A percentile compares a stretch with the other conserved stretches of the same genome.
Evolutionary conservation across 129 eudicot species (phyloP).

Genomic region (Flaveria ramosissima): DNA sequence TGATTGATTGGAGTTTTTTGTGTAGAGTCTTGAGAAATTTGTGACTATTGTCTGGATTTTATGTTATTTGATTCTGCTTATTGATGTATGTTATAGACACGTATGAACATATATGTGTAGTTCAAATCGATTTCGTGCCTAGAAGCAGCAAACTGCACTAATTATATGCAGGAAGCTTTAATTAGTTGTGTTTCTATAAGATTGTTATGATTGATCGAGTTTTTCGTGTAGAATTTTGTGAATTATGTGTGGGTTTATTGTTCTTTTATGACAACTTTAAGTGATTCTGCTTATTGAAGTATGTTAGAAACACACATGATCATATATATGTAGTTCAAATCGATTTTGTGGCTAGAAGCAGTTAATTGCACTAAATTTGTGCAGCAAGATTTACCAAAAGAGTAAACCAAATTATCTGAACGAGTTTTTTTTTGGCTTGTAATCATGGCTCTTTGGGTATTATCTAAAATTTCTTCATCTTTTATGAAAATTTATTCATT

Average conservation of each 20-base stretch:
- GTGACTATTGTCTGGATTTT: background rate
- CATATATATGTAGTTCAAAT: background rate
- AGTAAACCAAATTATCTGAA: background rate
- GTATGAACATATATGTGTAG: background rate
- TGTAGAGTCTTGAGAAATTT: background rate
- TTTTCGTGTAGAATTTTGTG: background rate
- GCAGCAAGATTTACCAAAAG: background rate
- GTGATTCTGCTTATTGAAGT: background rate
- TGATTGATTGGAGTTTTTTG: background rate
- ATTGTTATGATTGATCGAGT: background rate
- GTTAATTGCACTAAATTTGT: background rate
- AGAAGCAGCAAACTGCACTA: background rate
- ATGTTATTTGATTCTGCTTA: background rate
- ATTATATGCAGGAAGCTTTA: background rate
- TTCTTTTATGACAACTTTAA: background rate
- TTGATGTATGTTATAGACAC: background rate
- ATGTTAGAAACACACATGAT: background rate
- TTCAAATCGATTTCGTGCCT: background rate
- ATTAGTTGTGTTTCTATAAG: background rate
- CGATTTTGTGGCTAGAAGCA: background rate
- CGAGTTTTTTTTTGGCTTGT: background rate
- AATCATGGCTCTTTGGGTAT: background rate
- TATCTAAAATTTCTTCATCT: background rate
- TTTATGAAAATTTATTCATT: conserved; percentile 17
- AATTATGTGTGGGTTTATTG: background rate